Percentiles rank a stretch among this genome's conserved stretches.
phyloP scores from a whole-genome alignment of 805 yeast species.

The Sugiyamaella boreocaroliniensis region DNA sequence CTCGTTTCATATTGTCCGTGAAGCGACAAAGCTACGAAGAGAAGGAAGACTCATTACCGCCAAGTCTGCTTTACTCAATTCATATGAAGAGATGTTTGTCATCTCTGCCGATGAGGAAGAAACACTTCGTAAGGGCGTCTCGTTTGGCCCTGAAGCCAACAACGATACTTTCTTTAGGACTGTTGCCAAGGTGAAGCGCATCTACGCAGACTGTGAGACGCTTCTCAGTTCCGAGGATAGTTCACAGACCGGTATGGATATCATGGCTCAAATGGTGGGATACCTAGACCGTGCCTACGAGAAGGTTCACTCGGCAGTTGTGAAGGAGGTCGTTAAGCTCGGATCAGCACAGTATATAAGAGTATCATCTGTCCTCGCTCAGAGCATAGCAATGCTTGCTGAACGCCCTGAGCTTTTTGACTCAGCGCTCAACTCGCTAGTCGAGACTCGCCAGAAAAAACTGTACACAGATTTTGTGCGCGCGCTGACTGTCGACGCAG shows the following conservation, averaged over 20 bases:
- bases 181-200: conserved; percentile 53
- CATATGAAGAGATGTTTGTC: conserved; percentile 52
- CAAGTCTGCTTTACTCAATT: conserved; percentile 26
- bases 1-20: conserved; percentile 25
- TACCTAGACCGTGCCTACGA: conserved; percentile 49
- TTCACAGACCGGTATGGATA: conserved; percentile 47
- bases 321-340: conserved; percentile 22
- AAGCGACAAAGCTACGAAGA: conserved; percentile 22
- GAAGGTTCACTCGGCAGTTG: conserved; percentile 43
- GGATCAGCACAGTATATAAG: conserved; percentile 15
- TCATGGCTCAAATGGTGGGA: conserved; percentile 52
- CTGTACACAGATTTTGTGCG: conserved; percentile 59
- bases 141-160: conserved; percentile 24
- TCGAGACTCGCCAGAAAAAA: conserved; percentile 58
- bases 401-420: conserved; percentile 42
- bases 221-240: conserved; percentile 42
- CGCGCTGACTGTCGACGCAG: conserved; percentile 28
- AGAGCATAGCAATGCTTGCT: conserved; percentile 25
- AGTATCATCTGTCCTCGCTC: conserved; percentile 18
- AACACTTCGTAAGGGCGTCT: conserved; percentile 35
- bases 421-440: conserved; percentile 53
- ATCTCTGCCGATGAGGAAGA: conserved; percentile 67
- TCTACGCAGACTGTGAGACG: conserved; percentile 62
- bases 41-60: conserved; percentile 19
- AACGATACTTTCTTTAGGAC: conserved; percentile 50